Percentiles rank a stretch among this genome's conserved stretches.
phyloP scores from a whole-genome alignment of 768 basidiomycete genomes.

The Cystofilobasidium ferigula region DNA sequence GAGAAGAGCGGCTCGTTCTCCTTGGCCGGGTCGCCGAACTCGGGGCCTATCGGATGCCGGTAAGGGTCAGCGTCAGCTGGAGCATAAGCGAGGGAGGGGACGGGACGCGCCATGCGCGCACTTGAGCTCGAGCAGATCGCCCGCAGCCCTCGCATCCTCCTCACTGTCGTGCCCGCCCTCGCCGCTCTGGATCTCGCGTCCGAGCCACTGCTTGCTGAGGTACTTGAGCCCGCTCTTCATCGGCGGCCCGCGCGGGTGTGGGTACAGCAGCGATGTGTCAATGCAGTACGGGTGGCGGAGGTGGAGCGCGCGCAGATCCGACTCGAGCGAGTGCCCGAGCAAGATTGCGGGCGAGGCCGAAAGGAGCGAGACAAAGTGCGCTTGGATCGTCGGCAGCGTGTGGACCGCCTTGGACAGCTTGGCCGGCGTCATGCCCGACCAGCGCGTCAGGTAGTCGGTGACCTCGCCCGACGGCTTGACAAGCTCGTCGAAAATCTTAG shows the following conservation, averaged over 20 bases:
- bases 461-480: slow-evolving; percentile 80
- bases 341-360: slow-evolving; percentile 54
- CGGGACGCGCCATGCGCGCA: slow-evolving; percentile 50
- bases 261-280: slow-evolving; percentile 79
- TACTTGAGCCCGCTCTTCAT: slow-evolving; percentile 93
- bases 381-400: slow-evolving; percentile 67
- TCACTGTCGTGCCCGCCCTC: slow-evolving; percentile 79
- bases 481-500: slow-evolving; percentile 73
- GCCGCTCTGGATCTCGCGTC: slow-evolving; percentile 75
- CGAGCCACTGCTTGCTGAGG: slow-evolving; percentile 89
- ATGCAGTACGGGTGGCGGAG: slow-evolving; percentile 76
- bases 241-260: slow-evolving; percentile 86
- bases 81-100: no score
- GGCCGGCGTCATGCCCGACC: slow-evolving; percentile 83
- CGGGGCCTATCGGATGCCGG: slow-evolving; percentile 42
- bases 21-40: slow-evolving; percentile 74
- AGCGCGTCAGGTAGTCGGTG: slow-evolving; percentile 83
- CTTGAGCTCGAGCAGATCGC: slow-evolving; percentile 75
- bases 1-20: slow-evolving; percentile 85
- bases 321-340: slow-evolving; percentile 89
- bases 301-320: slow-evolving; percentile 78
- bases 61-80: not conserved
- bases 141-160: slow-evolving; percentile 81
- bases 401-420: slow-evolving; percentile 60
- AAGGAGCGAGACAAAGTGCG: slow-evolving; percentile 47